phyloP scores from a whole-genome alignment of 306 rosid species.

The Mimosa bimucronata region DNA sequence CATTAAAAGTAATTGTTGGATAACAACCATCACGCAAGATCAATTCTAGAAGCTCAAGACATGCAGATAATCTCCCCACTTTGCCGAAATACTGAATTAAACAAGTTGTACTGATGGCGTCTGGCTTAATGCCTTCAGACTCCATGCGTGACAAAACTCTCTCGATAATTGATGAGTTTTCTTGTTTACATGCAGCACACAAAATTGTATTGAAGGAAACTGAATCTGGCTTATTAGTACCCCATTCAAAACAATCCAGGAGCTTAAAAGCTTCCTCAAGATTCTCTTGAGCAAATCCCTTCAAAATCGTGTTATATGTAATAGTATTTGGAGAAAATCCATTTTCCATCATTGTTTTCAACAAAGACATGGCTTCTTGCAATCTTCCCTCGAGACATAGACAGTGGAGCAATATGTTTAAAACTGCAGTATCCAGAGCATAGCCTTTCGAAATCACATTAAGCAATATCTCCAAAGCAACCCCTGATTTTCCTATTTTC shows the following conservation, averaged over 20 bases:
- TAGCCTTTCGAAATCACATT: slow-evolving; percentile 38
- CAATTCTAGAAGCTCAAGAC: slow-evolving; percentile 44
- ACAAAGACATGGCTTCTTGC: slow-evolving; percentile 42
- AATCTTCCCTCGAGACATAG: slow-evolving; percentile 46
- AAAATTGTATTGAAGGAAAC: slow-evolving; percentile 50
- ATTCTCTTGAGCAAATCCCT: slow-evolving; percentile 44
- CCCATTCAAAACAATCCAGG: slow-evolving; percentile 48
- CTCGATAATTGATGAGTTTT: slow-evolving; percentile 33
- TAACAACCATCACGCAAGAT: slow-evolving; percentile 37
- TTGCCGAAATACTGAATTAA: slow-evolving; percentile 47
- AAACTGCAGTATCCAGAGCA: slow-evolving; percentile 45
- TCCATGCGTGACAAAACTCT: slow-evolving; percentile 44
- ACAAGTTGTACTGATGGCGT: slow-evolving; percentile 44
- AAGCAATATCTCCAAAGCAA: slow-evolving; percentile 38
- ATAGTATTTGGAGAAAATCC: slow-evolving; percentile 49
- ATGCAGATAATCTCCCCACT: slow-evolving; percentile 39
- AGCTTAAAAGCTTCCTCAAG: slow-evolving; percentile 45
- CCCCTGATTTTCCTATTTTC: slow-evolving; percentile 38
- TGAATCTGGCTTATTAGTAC: slow-evolving; percentile 43
- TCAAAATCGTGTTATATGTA: slow-evolving; percentile 51
- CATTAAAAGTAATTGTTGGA: slow-evolving; percentile 41
- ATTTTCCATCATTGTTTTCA: slow-evolving; percentile 39
- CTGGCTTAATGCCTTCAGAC: slow-evolving; percentile 41
- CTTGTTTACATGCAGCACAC: slow-evolving; percentile 49
- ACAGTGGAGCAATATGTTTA: slow-evolving; percentile 49